Evolutionary conservation across 2,329 filamentous ascomycete genomes (phyloP), one percentile per base, ranked within the genome.

Genomic region (Sarocladium kiliense): DNA sequence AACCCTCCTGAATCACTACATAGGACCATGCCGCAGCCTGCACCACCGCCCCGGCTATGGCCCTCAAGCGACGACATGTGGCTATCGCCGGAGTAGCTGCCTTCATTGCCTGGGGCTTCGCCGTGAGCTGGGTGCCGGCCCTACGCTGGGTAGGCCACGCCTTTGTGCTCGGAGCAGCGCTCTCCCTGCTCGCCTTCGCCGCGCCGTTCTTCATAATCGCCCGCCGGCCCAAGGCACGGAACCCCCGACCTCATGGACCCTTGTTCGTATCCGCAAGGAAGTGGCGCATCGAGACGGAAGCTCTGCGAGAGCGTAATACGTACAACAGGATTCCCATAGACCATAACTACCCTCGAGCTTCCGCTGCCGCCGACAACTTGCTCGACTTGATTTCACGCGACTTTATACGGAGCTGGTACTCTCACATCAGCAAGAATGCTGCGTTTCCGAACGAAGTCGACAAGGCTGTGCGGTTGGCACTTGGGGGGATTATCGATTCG

Each of bases 391-490:
- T 96, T 54, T 72, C 91, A 60, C 82, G 89, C 60, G 91, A 97
- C 68, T 97, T 96, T 67, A 84, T 99, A 56, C 83, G 81, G 56
- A 87, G 86, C 47, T 99, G 94, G 94, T 97, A 97, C 70, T 80
- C 79, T 30, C 82, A 85, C 64, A 97, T 99, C 66, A 96, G 90
- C 73, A 80, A 78, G 59, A 91, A 87, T 64, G 84, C 87, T 1
- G 80, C 82, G 0, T 99, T 99, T 64, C 77, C 87, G 56, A 88
- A 96, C 68, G 88, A 96, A 71, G 87, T 97, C 56, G 93, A 99
- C 70, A 85, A 81, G 61, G 81, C 85, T 3, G 83, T 97, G 60
- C 85, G 94, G 45, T 74, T 81, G 57, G 90, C 89, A 12, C 72
- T 97, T 58, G 76, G 78, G 50, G 84, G 81, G 63, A 74, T 97